These are phyloP conservation scores for Cruciata laevipes DNA, from an alignment of 257 asterid genomes.

Conservation along the genomic window DNA sequence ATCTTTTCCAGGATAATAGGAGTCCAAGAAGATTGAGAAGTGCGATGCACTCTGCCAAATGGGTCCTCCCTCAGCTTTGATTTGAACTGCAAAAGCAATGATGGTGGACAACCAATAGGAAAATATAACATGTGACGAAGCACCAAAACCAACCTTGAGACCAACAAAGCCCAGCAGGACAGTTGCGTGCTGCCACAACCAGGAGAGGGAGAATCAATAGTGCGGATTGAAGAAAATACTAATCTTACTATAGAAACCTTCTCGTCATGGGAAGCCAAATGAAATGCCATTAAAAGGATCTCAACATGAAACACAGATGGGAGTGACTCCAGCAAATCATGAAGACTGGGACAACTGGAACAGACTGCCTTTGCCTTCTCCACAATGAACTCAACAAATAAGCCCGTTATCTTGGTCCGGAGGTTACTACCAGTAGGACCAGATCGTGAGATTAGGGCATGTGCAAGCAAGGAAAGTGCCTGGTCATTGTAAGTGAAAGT, in stretches of 20 bases:
- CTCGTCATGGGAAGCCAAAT: slow-evolving; percentile 72
- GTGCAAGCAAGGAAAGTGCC: slow-evolving; percentile 84
- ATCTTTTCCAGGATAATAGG: slow-evolving; percentile 52
- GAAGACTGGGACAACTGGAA: slow-evolving; percentile 42
- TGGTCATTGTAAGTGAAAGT: slow-evolving; percentile 60
- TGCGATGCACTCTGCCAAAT: slow-evolving; percentile 23
- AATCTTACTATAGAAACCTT: slow-evolving; percentile 47
- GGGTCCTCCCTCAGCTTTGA: slow-evolving; percentile 64
- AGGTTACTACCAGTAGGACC: slow-evolving; percentile 64
- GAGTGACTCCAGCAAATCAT: slow-evolving; percentile 59
- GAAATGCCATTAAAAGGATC: slow-evolving; percentile 71
- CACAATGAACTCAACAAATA: slow-evolving; percentile 41
- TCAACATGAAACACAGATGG: slow-evolving; percentile 86
- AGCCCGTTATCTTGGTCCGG: slow-evolving; percentile 56
- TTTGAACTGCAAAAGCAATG: slow-evolving; percentile 65
- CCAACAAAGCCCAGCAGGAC: slow-evolving; percentile 81
- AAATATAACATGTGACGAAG: slow-evolving; percentile 82
- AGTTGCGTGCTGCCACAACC: slow-evolving; percentile 44
- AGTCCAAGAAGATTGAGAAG: slow-evolving; percentile 64
- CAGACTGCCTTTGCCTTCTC: slow-evolving; percentile 51
- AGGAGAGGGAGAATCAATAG: slow-evolving; percentile 42
- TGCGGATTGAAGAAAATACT: slow-evolving; percentile 45
- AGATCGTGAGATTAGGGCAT: slow-evolving; percentile 53
- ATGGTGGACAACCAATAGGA: slow-evolving; percentile 69
- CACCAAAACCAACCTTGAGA: slow-evolving; percentile 76